Percentiles rank a stretch among this genome's conserved stretches.
Evolutionary conservation across 805 yeast species (phyloP).

Genomic region (Metschnikowia gruessii): DNA sequence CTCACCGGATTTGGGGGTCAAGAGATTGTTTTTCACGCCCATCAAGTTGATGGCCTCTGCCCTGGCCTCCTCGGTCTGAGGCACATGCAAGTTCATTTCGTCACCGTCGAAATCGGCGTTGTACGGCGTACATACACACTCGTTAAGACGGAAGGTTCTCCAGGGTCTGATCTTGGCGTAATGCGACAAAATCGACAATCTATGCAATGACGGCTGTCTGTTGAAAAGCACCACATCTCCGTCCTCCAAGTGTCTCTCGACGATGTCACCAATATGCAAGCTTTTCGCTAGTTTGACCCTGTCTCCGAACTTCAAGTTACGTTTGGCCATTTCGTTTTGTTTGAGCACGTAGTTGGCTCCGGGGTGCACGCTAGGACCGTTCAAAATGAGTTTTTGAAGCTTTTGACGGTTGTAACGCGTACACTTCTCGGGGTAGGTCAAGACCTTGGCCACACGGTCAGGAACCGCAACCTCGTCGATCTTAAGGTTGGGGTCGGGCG

Average conservation of each 20-base stretch:
- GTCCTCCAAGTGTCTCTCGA: constrained; percentile 95
- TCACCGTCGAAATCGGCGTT: constrained; percentile 99
- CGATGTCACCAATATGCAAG: constrained; percentile 83
- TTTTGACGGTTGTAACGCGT: constrained; percentile 82
- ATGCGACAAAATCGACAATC: constrained; percentile 91
- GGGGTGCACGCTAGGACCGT: constrained; percentile 89
- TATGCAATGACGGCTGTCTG: constrained; percentile 96
- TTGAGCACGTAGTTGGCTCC: constrained; percentile 93
- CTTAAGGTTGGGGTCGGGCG: constrained; percentile 94
- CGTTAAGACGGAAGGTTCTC: constrained; percentile 95
- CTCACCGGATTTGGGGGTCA: constrained; percentile 97
- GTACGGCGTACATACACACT: constrained; percentile 98
- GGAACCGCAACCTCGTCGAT: constrained; percentile 99
- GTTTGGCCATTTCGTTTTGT: constrained; percentile 77
- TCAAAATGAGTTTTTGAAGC: constrained; percentile 66
- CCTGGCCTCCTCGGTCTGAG: constrained; percentile 98
- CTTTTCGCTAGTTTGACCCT: constrained; percentile 70
- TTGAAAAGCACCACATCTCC: constrained; percentile 95
- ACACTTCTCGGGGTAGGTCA: constrained; percentile 94
- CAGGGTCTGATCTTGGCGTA: constrained; percentile 96
- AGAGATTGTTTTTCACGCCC: constrained; percentile 94
- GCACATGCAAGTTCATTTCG: constrained; percentile 98
- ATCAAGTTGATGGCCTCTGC: constrained; percentile 97
- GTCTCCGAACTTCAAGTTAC: constrained; percentile 89
- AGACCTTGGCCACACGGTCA: constrained; percentile 89